Conservation (phyloP, 495 filamentous ascomycete genomes). For the Apiosordaria backusii region DNA sequence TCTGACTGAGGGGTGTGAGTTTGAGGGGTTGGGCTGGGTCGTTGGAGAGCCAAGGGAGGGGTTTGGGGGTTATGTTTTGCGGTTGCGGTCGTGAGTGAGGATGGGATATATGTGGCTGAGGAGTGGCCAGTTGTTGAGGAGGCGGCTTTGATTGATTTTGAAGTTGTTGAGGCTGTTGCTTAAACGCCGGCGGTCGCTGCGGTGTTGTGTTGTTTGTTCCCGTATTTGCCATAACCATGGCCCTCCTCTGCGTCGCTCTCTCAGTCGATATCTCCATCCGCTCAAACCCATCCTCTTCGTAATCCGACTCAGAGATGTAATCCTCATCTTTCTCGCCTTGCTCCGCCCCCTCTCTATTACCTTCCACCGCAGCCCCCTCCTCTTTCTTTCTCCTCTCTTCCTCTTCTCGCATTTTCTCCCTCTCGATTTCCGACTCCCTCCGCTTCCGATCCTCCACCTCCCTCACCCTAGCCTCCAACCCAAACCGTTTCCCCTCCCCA, state of each 20-base stretch:
- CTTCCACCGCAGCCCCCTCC: background rate
- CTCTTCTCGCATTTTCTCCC: background rate
- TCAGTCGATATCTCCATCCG: slow-evolving; percentile 7
- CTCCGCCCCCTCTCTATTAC: background rate
- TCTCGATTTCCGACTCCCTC: background rate
- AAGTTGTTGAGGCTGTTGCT: background rate
- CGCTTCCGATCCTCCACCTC: background rate
- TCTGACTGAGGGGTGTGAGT: slow-evolving; percentile 39
- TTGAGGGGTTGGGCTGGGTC: slow-evolving; percentile 33
- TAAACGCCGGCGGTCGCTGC: background rate
- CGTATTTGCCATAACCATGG: background rate
- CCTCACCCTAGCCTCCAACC: background rate
- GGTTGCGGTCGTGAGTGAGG: slow-evolving; percentile 19
- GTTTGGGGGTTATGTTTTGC: slow-evolving; percentile 14
- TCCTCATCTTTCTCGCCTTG: slow-evolving; percentile 7
- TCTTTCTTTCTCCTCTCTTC: slow-evolving; percentile 1
- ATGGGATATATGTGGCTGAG: slow-evolving; percentile 1
- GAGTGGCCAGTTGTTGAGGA: background rate
- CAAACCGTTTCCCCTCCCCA: slow-evolving; percentile 1
- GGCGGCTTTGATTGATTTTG: background rate
- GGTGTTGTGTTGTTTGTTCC: background rate
- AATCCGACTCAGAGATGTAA: slow-evolving; percentile 22
- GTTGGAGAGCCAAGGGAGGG: slow-evolving; percentile 27
- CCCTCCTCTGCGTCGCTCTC: slow-evolving; percentile 23
- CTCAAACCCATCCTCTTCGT: slow-evolving; percentile 12